Evolutionary conservation across 129 eudicot species (phyloP).

Genomic region (Oenanthe sinensis): DNA sequence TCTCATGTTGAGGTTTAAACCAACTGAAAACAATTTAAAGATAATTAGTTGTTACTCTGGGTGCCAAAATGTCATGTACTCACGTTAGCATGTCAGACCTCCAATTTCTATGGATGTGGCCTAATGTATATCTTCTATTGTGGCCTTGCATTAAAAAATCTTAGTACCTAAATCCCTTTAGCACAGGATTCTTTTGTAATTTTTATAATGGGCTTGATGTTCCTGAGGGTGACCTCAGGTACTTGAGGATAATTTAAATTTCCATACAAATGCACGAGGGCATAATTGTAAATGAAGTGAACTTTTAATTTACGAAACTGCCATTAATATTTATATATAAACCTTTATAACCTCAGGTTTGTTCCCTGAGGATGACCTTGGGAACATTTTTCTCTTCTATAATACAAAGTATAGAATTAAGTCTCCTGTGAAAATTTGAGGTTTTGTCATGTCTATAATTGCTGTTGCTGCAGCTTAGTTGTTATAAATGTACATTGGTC

Average conservation of each 20-base stretch:
- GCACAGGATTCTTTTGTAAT: not conserved
- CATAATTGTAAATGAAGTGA: too few species aligned
- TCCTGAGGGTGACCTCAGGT: too few species aligned
- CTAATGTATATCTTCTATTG: too few species aligned
- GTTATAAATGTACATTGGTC: not conserved
- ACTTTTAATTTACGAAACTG: too few species aligned
- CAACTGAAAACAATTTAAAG: not conserved
- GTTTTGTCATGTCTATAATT: not conserved
- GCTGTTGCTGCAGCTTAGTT: not conserved
- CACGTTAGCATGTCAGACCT: not conserved
- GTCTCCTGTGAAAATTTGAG: not conserved
- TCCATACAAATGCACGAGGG: too few species aligned
- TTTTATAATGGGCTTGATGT: not conserved
- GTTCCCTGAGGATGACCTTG: too few species aligned
- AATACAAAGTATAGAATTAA: not conserved
- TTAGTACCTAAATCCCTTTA: not conserved
- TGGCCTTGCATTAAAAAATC: not conserved
- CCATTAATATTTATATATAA: too few species aligned
- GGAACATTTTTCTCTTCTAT: not conserved
- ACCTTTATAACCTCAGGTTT: too few species aligned
- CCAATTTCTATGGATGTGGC: not conserved
- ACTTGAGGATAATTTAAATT: too few species aligned
- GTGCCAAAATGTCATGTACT: not conserved
- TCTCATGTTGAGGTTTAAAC: not conserved
- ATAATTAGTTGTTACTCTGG: not conserved